Conservation (phyloP, 192 early-diverging fungal species). For the Rhizoclosmatium globosum region DNA sequence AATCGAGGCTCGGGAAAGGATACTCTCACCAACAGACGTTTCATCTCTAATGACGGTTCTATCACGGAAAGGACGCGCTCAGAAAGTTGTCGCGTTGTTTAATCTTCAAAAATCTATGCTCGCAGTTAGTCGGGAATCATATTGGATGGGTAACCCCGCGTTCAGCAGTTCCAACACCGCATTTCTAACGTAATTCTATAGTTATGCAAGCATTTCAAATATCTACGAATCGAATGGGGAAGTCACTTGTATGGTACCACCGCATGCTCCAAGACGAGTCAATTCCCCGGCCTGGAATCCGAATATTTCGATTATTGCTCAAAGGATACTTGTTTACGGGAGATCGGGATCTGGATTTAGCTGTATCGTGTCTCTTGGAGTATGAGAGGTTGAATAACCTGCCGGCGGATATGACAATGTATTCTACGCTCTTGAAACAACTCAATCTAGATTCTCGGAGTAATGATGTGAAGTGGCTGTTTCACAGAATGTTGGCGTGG, state of each 20-base stretch:
- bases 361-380: background rate
- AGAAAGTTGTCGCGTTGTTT: background rate
- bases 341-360: background rate
- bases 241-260: conserved; percentile 13
- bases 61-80: conserved; percentile 4
- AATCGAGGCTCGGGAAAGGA: background rate
- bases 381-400: conserved; percentile 12
- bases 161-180: too few relatives aligned
- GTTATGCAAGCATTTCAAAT: background rate
- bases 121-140: conserved; percentile 6
- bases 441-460: background rate
- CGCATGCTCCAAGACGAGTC: background rate
- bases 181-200: too few relatives aligned
- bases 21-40: background rate
- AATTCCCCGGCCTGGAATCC: conserved; percentile 8
- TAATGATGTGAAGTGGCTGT: background rate
- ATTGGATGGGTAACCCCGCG: conserved; percentile 14
- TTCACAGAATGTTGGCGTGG: conserved; percentile 3
- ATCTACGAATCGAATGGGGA: background rate
- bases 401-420: background rate
- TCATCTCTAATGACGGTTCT: background rate
- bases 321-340: background rate
- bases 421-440: background rate
- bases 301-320: conserved; percentile 4
- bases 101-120: background rate